Percentiles rank a stretch among this genome's conserved stretches.
phyloP scores from a whole-genome alignment of 345 rosid genomes.

The Eucalyptus shirleyi region DNA sequence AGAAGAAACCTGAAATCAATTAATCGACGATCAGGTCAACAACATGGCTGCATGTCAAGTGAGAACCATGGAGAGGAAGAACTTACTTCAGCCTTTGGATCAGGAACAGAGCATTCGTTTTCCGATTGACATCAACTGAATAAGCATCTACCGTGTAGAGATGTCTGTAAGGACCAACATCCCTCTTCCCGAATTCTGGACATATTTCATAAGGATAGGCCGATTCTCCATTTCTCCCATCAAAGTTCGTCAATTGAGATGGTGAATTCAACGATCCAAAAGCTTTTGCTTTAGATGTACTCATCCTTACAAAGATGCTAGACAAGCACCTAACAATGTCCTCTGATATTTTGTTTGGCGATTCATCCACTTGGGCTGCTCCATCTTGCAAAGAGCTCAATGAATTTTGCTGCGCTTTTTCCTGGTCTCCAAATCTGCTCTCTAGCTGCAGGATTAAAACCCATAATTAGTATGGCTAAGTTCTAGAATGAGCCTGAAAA shows the following conservation, averaged over 20 bases:
- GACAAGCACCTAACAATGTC: slow-evolving; percentile 50
- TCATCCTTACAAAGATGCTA: slow-evolving; percentile 56
- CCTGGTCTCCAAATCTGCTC: slow-evolving; percentile 46
- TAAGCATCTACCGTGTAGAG: slow-evolving; percentile 37
- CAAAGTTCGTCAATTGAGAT: background rate
- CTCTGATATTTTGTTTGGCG: slow-evolving; percentile 70
- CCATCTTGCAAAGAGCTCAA: slow-evolving; percentile 25
- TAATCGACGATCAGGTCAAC: background rate
- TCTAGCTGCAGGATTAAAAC: slow-evolving; percentile 41
- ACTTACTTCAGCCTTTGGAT: slow-evolving; percentile 71
- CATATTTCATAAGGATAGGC: slow-evolving; percentile 40
- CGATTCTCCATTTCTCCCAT: background rate
- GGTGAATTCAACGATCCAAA: background rate
- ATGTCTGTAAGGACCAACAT: slow-evolving; percentile 56
- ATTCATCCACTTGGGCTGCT: slow-evolving; percentile 15
- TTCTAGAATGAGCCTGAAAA: background rate
- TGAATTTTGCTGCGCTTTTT: slow-evolving; percentile 41
- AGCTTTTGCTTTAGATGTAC: slow-evolving; percentile 39
- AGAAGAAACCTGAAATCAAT: slow-evolving; percentile 45
- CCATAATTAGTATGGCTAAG: background rate
- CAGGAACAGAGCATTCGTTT: slow-evolving; percentile 39
- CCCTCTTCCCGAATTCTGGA: slow-evolving; percentile 24
- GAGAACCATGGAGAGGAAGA: background rate
- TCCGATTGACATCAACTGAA: slow-evolving; percentile 50
- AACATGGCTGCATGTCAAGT: background rate